A percentile compares a stretch with the other conserved stretches of the same genome.
phyloP scores from a whole-genome alignment of 2,329 filamentous ascomycete genomes.

The Talaromyces sp. region DNA sequence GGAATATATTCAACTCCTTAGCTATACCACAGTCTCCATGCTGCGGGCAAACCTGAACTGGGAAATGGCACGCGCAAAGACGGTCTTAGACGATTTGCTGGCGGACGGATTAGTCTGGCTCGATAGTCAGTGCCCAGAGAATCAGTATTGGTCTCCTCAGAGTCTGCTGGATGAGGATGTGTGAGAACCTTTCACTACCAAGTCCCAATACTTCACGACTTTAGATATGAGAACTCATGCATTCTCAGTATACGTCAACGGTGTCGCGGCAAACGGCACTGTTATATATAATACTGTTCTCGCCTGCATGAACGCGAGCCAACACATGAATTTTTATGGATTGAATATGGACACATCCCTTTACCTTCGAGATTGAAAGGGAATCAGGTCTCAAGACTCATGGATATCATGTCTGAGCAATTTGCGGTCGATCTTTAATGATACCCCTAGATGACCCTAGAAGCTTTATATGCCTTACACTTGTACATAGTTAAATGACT shows the following conservation, averaged over 20 bases:
- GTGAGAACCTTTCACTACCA: constrained; percentile 18
- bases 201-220: not conserved
- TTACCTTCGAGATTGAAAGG: not conserved
- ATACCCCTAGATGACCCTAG: not conserved
- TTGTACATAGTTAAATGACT: not conserved
- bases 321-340: not conserved
- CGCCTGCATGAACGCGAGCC: not conserved
- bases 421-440: not conserved
- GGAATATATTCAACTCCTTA: constrained; percentile 84
- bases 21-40: constrained; percentile 88
- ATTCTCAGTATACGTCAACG: not conserved
- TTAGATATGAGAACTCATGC: not conserved
- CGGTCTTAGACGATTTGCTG: constrained; percentile 85
- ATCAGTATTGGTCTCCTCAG: constrained; percentile 77
- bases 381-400: not conserved
- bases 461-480: not conserved
- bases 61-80: constrained; percentile 79
- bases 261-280: not conserved
- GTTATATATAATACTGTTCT: not conserved
- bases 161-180: constrained; percentile 42
- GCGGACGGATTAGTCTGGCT: constrained; percentile 91
- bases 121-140: constrained; percentile 78
- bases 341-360: not conserved
- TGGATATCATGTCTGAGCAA: not conserved
- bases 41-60: constrained; percentile 80